These are phyloP conservation scores for Ogataea trehaloabstinens DNA, from an alignment of 805 yeast genomes.

Conservation along the genomic window DNA sequence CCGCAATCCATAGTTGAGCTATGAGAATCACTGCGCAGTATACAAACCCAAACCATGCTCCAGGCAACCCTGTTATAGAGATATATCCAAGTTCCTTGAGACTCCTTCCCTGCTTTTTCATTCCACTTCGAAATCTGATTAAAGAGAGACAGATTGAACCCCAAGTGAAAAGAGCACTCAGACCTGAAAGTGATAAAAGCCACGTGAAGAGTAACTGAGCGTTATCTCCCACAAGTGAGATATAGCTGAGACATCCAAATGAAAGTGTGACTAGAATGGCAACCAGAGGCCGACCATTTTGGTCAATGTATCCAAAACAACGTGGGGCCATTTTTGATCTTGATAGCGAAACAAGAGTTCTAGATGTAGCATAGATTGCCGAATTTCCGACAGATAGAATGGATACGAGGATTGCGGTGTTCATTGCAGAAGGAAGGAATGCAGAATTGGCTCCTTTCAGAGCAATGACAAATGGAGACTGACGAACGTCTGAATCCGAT, in stretches of 20 bases:
- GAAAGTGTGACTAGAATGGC: conserved; percentile 40
- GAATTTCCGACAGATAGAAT: conserved; percentile 50
- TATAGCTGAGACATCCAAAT: conserved; percentile 43
- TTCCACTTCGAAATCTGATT: conserved; percentile 45
- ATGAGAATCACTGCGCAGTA: conserved; percentile 37
- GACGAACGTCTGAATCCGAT: conserved; percentile 31
- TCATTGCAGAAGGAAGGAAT: conserved; percentile 40
- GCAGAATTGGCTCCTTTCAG: conserved; percentile 36
- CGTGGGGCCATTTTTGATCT: conserved; percentile 46
- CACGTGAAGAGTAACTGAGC: conserved; percentile 42
- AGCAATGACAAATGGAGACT: conserved; percentile 51
- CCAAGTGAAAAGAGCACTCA: conserved; percentile 51
- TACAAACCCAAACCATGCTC: conserved; percentile 39
- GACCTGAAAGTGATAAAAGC: conserved; percentile 49
- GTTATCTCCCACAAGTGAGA: conserved; percentile 42
- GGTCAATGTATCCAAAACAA: conserved; percentile 43
- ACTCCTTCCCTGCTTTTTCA: conserved; percentile 40
- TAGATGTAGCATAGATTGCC: conserved; percentile 55
- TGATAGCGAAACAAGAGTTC: conserved; percentile 49
- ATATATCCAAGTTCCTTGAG: conserved; percentile 40
- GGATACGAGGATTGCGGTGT: conserved; percentile 38
- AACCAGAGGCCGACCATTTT: conserved; percentile 48
- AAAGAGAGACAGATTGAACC: conserved; percentile 43
- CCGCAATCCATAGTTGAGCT: conserved; percentile 49
- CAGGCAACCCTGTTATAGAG: conserved; percentile 42